Percentiles rank a stretch among this genome's conserved stretches.
phyloP scores from a whole-genome alignment of 2,329 filamentous ascomycete genomes.

The Penicillium sclerotigenum region DNA sequence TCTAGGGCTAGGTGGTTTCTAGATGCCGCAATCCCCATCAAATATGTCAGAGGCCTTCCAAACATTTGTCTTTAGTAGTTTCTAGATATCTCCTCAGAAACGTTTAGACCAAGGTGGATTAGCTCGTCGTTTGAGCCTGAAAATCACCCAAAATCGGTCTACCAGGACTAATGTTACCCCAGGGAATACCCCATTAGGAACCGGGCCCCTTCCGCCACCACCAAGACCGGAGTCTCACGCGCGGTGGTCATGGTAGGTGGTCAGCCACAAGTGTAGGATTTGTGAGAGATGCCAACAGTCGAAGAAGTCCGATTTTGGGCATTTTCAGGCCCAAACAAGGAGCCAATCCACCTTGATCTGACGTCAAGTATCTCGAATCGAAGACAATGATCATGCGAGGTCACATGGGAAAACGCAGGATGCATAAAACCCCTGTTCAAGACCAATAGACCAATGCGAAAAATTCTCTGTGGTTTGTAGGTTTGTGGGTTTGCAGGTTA shows the following conservation, averaged over 20 bases:
- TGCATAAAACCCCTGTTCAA: not conserved
- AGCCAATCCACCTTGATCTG: not conserved
- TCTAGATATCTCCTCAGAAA: no score
- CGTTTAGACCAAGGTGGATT: not conserved
- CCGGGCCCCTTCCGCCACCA: not conserved
- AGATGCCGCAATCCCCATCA: no score
- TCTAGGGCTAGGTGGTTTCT: no score
- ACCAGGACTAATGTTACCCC: not conserved
- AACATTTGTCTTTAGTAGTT: no score
- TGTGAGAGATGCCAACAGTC: not conserved
- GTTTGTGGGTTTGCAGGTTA: not conserved
- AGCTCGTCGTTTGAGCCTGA: conserved; percentile 8
- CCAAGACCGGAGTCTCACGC: not conserved
- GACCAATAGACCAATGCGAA: not conserved
- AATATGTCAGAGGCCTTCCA: no score
- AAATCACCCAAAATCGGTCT: conserved; percentile 11
- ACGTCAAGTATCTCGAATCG: not conserved
- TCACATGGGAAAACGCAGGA: not conserved
- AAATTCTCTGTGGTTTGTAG: no score
- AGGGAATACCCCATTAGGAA: not conserved
- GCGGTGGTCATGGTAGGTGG: not conserved
- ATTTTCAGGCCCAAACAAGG: conserved; percentile 9
- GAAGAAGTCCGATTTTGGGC: conserved; percentile 1
- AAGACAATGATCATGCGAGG: not conserved
- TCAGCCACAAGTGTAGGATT: not conserved